These are phyloP conservation scores for Zymoseptoria ardabiliae DNA, from an alignment of 2,329 filamentous ascomycete species.

Conservation along the genomic window DNA sequence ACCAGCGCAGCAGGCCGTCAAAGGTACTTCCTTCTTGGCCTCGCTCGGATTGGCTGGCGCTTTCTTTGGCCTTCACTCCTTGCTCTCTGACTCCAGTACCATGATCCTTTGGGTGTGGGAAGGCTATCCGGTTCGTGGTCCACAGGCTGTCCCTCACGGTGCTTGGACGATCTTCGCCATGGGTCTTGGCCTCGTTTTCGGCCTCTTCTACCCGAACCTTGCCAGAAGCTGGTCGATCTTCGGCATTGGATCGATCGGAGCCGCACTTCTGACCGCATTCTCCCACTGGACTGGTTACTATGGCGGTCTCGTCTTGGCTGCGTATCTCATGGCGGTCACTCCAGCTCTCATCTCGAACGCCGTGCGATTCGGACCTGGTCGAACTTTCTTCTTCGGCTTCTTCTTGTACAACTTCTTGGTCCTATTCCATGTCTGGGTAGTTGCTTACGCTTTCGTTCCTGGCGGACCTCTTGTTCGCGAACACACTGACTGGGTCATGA, in stretches of 20 bases:
- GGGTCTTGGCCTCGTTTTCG: slow-evolving; percentile 69
- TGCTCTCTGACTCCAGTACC: slow-evolving; percentile 93
- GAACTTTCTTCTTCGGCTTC: slow-evolving; percentile 82
- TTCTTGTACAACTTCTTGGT: slow-evolving; percentile 88
- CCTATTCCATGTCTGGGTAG: slow-evolving; percentile 97
- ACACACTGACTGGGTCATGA: slow-evolving; percentile 94
- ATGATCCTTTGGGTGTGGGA: slow-evolving; percentile 99
- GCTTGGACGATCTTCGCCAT: slow-evolving; percentile 80
- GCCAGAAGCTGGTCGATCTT: slow-evolving; percentile 74
- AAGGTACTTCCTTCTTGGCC: slow-evolving; percentile 62
- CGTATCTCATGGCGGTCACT: slow-evolving; percentile 75
- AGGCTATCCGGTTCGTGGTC: slow-evolving; percentile 83
- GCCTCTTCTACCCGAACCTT: slow-evolving; percentile 64
- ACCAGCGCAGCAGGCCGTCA: slow-evolving; percentile 46
- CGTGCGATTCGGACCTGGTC: slow-evolving; percentile 66
- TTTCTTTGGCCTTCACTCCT: slow-evolving; percentile 82
- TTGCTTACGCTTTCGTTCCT: slow-evolving; percentile 95
- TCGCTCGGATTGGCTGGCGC: slow-evolving; percentile 74
- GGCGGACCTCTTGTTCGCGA: slow-evolving; percentile 88
- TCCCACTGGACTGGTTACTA: slow-evolving; percentile 85
- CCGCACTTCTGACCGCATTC: slow-evolving; percentile 67
- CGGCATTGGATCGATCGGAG: slow-evolving; percentile 69
- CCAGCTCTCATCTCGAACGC: slow-evolving; percentile 70
- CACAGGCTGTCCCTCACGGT: slow-evolving; percentile 81
- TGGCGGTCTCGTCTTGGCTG: slow-evolving; percentile 66